Evolutionary conservation across 331 rosid genomes (phyloP), one percentile per base, ranked within the genome.

Genomic region (Rhamnella rubrinervis): DNA sequence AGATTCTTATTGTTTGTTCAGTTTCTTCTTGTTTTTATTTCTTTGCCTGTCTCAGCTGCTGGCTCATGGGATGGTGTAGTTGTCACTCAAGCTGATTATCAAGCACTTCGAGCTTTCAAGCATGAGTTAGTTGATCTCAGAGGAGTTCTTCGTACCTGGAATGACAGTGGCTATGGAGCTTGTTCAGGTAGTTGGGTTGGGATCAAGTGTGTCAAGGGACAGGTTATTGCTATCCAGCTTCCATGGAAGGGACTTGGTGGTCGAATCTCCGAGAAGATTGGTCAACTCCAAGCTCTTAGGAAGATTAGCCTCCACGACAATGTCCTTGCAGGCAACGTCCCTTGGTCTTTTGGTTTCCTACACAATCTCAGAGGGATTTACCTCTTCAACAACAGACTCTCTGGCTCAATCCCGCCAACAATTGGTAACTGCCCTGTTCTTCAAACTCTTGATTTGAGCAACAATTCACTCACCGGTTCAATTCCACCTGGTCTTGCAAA

Each of bases 151-250:
- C 85, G 81, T 25, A 91, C 89, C 87, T 95, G 98, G 98, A 95
- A 91, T 61, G 95, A 84, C 39, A 89, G 86, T 71, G 92, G 92
- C 2, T 0, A 68, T 38, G 93, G 93, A 71, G 92, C 88, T 58
- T 95, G 98, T 75, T 91, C 96, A 3, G 98, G 98, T 37, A 70
- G 84, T 11, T 95, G 98, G 98, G 86, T 68, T 25, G 98, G 98
- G 55, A 91, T 95, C 81, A 95, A 91, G 72, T 95, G 98, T 71
- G 86, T 83, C 40, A 87, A 83, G 4, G 98, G 98, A 6, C 91
- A 91, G 38, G 98, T 95, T 35, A 84, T 95, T 61, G 96, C 89
- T 7, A 87, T 95, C 63, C 98, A 95, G 76, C 93, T 95, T 78
- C 98, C 97, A 31, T 95, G 97, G 97, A 91, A 69, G 77, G 88